A percentile compares a stretch with the other conserved stretches of the same genome.
phyloP scores from a whole-genome alignment of 2,329 filamentous ascomycete genomes.

The Pyrenochaeta sp. region DNA sequence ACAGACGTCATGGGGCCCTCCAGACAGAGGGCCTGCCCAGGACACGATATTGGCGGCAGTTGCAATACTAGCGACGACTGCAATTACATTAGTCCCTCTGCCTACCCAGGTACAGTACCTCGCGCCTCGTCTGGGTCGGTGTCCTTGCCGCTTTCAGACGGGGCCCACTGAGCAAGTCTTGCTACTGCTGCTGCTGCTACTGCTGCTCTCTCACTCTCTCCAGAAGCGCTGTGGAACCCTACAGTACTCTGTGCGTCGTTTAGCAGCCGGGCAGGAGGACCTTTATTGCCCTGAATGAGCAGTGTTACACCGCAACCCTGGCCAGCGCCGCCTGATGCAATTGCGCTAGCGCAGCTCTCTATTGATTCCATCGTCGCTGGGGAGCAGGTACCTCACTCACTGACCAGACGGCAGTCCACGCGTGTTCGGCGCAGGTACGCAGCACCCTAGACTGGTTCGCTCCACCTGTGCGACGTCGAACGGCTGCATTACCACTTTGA shows the following conservation, averaged over 20 bases:
- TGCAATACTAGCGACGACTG: slow-evolving; percentile 1
- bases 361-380: slow-evolving; percentile 23
- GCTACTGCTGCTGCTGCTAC: not conserved
- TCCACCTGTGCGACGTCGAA: slow-evolving; percentile 28
- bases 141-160: not conserved
- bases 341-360: slow-evolving; percentile 23
- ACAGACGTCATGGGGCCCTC: not conserved
- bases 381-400: slow-evolving; percentile 9
- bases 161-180: slow-evolving; percentile 1
- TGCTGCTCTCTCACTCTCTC: not conserved
- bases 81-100: too few relatives aligned
- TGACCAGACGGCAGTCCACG: slow-evolving; percentile 17
- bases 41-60: slow-evolving; percentile 11
- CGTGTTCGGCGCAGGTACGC: slow-evolving; percentile 38
- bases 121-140: not conserved
- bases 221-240: not conserved
- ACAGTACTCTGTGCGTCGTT: not conserved
- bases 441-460: slow-evolving; percentile 13
- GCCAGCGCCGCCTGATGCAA: slow-evolving; percentile 18
- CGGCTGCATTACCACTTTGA: slow-evolving; percentile 25
- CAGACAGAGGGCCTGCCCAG: not conserved
- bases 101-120: not conserved
- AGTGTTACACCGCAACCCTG: slow-evolving; percentile 24
- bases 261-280: not conserved
- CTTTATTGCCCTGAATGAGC: slow-evolving; percentile 7